Conservation (phyloP, 2,329 filamentous ascomycete species). For the Aspergillus novoparasiticus region DNA sequence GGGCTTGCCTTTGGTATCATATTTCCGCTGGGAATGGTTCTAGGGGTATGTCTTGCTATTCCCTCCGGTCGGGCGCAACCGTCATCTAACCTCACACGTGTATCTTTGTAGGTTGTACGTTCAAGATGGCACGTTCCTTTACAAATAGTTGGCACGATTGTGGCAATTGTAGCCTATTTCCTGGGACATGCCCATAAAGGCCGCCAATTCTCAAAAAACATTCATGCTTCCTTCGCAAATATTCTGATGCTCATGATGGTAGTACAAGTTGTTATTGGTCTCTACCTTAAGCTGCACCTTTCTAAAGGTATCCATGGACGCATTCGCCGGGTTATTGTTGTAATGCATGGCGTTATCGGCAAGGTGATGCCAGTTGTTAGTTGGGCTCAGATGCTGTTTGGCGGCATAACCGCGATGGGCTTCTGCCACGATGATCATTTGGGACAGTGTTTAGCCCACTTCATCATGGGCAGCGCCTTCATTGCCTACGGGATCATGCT, state of each 20-base stretch:
- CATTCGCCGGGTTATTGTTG: constrained; percentile 71
- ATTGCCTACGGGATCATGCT: constrained; percentile 90
- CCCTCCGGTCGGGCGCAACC: background rate
- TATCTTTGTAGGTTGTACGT: constrained; percentile 69
- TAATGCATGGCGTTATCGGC: constrained; percentile 77
- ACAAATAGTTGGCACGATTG: constrained; percentile 71
- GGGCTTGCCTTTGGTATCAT: constrained; percentile 85
- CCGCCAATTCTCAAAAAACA: constrained; percentile 78
- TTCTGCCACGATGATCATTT: constrained; percentile 92
- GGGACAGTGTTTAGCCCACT: constrained; percentile 92
- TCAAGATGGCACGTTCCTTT: constrained; percentile 93
- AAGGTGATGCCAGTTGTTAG: constrained; percentile 83
- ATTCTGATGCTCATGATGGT: constrained; percentile 78
- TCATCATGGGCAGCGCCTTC: constrained; percentile 98
- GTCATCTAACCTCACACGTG: background rate
- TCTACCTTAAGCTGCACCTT: constrained; percentile 88
- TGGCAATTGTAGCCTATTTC: constrained; percentile 84
- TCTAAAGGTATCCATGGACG: constrained; percentile 79
- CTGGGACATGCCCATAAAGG: constrained; percentile 90
- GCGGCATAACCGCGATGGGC: constrained; percentile 86
- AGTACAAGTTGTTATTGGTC: constrained; percentile 74
- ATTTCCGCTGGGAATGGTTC: constrained; percentile 92
- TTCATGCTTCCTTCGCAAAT: constrained; percentile 79
- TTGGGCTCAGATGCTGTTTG: constrained; percentile 96
- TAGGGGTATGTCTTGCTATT: constrained; percentile 66